Percentiles rank a stretch among this genome's conserved stretches.
phyloP scores from a whole-genome alignment of 305 asterid species.

The Rubia occidens region DNA sequence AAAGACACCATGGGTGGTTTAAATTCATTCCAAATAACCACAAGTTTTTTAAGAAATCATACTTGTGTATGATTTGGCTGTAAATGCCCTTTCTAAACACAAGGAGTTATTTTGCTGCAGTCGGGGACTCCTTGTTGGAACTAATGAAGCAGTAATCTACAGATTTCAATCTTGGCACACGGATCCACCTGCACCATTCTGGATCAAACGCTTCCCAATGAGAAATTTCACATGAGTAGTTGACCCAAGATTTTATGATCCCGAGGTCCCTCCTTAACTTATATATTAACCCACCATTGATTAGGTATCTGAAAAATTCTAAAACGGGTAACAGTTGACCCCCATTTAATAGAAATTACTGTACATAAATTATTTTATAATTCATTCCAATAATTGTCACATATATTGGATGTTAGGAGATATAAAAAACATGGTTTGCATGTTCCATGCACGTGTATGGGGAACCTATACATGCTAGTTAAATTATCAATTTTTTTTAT shows the following conservation, averaged over 20 bases:
- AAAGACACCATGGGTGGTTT: slow-evolving; percentile 51
- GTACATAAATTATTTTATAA: too few relatives aligned
- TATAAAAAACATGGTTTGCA: too few relatives aligned
- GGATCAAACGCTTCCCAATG: slow-evolving; percentile 84
- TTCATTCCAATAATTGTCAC: too few relatives aligned
- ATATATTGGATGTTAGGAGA: too few relatives aligned
- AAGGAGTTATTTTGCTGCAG: slow-evolving; percentile 69
- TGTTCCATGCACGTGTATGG: too few relatives aligned
- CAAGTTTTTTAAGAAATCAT: slow-evolving; percentile 48
- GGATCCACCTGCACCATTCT: slow-evolving; percentile 37
- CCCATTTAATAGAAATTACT: too few relatives aligned
- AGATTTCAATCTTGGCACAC: slow-evolving; percentile 42
- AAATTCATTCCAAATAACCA: slow-evolving; percentile 56
- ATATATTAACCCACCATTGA: slow-evolving; percentile 51
- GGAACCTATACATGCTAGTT: too few relatives aligned
- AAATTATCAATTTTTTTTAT: too few relatives aligned
- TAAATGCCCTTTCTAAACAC: slow-evolving; percentile 55
- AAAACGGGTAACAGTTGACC: too few relatives aligned
- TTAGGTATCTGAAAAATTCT: slow-evolving; percentile 38
- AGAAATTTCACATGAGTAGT: slow-evolving; percentile 46
- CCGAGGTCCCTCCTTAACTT: slow-evolving; percentile 42
- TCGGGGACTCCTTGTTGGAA: slow-evolving; percentile 64
- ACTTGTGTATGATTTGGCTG: slow-evolving; percentile 40
- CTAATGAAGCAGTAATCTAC: slow-evolving; percentile 39
- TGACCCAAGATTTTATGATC: slow-evolving; percentile 63